Conservation (phyloP, 73 alveolate species). For the Stentor roeselii region DNA sequence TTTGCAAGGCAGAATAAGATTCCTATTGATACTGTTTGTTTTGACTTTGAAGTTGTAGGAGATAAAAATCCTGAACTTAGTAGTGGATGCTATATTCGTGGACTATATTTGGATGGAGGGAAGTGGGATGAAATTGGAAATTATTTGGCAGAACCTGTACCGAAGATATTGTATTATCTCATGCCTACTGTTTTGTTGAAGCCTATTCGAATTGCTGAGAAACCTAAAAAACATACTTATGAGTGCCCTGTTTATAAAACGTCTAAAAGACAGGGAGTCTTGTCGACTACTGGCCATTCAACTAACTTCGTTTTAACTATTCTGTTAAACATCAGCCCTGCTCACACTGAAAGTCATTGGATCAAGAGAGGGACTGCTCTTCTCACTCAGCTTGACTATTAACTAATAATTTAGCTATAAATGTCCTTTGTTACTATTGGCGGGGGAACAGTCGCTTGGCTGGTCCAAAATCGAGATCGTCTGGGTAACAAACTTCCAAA, state of each 20-base stretch:
- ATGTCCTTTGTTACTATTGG: no score
- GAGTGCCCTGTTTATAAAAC: slow-evolving; percentile 98
- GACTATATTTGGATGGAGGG: slow-evolving; percentile 98
- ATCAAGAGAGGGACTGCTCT: slow-evolving; percentile 99
- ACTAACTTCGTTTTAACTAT: slow-evolving; percentile 95
- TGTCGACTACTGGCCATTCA: slow-evolving; percentile 96
- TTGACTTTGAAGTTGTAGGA: slow-evolving; percentile 75
- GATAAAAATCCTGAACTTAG: slow-evolving; percentile 49
- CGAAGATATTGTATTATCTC: slow-evolving; percentile 92
- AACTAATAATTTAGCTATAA: slow-evolving; percentile 35
- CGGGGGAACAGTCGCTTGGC: no score
- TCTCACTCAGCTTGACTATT: slow-evolving; percentile 90
- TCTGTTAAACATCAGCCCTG: slow-evolving; percentile 80
- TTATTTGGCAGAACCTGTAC: slow-evolving; percentile 92
- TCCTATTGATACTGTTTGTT: slow-evolving; percentile 83
- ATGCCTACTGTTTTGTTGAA: slow-evolving; percentile 68
- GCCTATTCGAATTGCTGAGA: slow-evolving; percentile 41
- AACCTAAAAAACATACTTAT: slow-evolving; percentile 33
- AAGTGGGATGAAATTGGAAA: slow-evolving; percentile 95
- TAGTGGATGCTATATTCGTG: slow-evolving; percentile 97
- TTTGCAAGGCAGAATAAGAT: slow-evolving; percentile 81
- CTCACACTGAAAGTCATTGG: slow-evolving; percentile 91
- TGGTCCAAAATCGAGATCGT: no score
- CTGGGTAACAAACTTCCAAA: no score
- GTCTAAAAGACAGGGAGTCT: slow-evolving; percentile 97